These are phyloP conservation scores for Diplotaxis tenuifolia DNA, from an alignment of 345 rosid species.

Conservation along the genomic window DNA sequence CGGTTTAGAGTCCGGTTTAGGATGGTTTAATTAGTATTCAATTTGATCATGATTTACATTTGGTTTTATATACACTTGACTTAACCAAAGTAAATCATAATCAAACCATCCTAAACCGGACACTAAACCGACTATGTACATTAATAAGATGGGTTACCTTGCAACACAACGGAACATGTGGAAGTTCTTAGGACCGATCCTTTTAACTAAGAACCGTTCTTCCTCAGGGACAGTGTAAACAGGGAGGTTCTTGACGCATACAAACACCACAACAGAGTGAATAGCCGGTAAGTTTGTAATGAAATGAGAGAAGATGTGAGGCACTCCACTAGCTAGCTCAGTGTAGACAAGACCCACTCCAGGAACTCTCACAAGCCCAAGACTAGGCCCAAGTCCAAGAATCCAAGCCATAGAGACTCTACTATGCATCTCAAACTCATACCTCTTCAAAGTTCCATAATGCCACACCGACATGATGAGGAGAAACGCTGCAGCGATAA, in stretches of 20 bases:
- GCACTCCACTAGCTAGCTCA: slow-evolving; percentile 72
- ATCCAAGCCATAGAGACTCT: slow-evolving; percentile 61
- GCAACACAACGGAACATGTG: slow-evolving; percentile 85
- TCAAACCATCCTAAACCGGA: no score
- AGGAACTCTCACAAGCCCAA: slow-evolving; percentile 69
- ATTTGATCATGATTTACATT: no score
- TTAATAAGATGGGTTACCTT: slow-evolving; percentile 16
- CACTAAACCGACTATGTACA: no score
- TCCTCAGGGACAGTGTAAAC: slow-evolving; percentile 83
- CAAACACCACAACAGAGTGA: slow-evolving; percentile 72
- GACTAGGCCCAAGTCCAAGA: slow-evolving; percentile 50
- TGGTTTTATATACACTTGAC: no score
- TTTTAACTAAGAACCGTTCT: slow-evolving; percentile 69
- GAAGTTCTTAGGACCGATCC: slow-evolving; percentile 73
- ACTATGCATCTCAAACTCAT: slow-evolving; percentile 67
- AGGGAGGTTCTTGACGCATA: slow-evolving; percentile 69
- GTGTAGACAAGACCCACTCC: slow-evolving; percentile 88
- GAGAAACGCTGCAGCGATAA: slow-evolving; percentile 69
- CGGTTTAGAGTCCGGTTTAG: no score
- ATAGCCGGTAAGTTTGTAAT: slow-evolving; percentile 79
- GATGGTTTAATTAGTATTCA: no score
- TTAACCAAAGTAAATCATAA: no score
- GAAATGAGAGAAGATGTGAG: slow-evolving; percentile 75
- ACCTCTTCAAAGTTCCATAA: slow-evolving; percentile 79
- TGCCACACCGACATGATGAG: slow-evolving; percentile 89